Evolutionary conservation across 306 rosid species (phyloP).

Genomic region (Mimosa bimucronata): DNA sequence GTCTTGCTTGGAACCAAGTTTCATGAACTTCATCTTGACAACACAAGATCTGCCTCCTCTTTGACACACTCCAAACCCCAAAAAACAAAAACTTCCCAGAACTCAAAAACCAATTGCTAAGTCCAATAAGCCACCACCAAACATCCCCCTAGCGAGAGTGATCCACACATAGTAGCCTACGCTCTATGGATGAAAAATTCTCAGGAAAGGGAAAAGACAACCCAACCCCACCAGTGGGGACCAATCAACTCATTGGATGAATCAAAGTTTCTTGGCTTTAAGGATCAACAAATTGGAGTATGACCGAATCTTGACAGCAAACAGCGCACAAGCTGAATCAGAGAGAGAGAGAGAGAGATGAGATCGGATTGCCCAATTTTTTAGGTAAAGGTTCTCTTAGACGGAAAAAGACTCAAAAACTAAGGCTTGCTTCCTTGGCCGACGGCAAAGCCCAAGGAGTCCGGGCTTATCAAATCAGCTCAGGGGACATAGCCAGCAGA

Average conservation of each 20-base stretch:
- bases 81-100: slow-evolving; percentile 26
- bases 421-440: slow-evolving; percentile 95
- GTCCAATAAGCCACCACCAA: slow-evolving; percentile 41
- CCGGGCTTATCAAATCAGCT: slow-evolving; percentile 78
- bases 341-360: slow-evolving; percentile 53
- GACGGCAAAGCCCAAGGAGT: slow-evolving; percentile 96
- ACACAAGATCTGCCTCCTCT: slow-evolving; percentile 54
- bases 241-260: slow-evolving; percentile 47
- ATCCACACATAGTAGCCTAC: slow-evolving; percentile 30
- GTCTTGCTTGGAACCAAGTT: slow-evolving; percentile 97
- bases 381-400: slow-evolving; percentile 72
- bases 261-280: slow-evolving; percentile 54
- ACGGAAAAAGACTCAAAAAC: slow-evolving; percentile 76
- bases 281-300: slow-evolving; percentile 48
- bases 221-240: slow-evolving; percentile 45
- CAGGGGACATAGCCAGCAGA: slow-evolving; percentile 88
- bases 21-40: slow-evolving; percentile 95
- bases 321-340: slow-evolving; percentile 66
- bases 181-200: slow-evolving; percentile 16
- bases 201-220: slow-evolving; percentile 43
- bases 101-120: slow-evolving; percentile 46
- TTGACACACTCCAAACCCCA: slow-evolving; percentile 13
- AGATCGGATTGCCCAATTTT: slow-evolving; percentile 50
- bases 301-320: slow-evolving; percentile 81
- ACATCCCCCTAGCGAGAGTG: slow-evolving; percentile 42